A percentile compares a stretch with the other conserved stretches of the same genome.
These are phyloP conservation scores for Candida sonorensis DNA, from an alignment of 805 yeast species.

Conservation along the genomic window DNA sequence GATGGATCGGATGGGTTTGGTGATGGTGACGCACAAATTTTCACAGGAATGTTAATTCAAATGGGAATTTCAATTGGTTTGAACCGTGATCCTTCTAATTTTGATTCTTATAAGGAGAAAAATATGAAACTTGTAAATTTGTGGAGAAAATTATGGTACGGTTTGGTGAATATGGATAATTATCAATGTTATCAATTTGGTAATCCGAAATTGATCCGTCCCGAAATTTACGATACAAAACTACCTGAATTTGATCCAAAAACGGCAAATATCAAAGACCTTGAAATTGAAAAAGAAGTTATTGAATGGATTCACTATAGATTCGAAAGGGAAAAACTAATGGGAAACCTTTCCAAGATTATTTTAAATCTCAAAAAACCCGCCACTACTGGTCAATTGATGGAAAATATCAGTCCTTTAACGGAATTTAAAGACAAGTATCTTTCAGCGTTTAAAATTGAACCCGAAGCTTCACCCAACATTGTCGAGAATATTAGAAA, in stretches of 20 bases:
- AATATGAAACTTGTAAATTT: constrained; percentile 31
- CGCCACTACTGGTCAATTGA: constrained; percentile 32
- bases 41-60: constrained; percentile 50
- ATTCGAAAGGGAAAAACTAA: constrained; percentile 23
- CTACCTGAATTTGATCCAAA: constrained; percentile 35
- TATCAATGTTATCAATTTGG: constrained; percentile 43
- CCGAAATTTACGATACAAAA: constrained; percentile 42
- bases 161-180: constrained; percentile 38
- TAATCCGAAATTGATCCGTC: constrained; percentile 33
- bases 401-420: constrained; percentile 29
- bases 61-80: constrained; percentile 64
- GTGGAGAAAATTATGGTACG: constrained; percentile 56
- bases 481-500: constrained; percentile 17
- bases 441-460: no score
- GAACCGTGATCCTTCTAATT: constrained; percentile 58
- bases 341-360: constrained; percentile 29
- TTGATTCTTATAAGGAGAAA: constrained; percentile 17
- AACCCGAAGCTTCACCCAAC: no score
- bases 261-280: constrained; percentile 31
- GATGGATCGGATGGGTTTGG: constrained; percentile 49
- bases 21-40: constrained; percentile 52
- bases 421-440: no score
- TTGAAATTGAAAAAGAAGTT: constrained; percentile 35
- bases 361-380: constrained; percentile 35
- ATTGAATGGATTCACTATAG: constrained; percentile 27